phyloP scores from a whole-genome alignment of 768 basidiomycete species.

The Lactifluus echinatus region DNA sequence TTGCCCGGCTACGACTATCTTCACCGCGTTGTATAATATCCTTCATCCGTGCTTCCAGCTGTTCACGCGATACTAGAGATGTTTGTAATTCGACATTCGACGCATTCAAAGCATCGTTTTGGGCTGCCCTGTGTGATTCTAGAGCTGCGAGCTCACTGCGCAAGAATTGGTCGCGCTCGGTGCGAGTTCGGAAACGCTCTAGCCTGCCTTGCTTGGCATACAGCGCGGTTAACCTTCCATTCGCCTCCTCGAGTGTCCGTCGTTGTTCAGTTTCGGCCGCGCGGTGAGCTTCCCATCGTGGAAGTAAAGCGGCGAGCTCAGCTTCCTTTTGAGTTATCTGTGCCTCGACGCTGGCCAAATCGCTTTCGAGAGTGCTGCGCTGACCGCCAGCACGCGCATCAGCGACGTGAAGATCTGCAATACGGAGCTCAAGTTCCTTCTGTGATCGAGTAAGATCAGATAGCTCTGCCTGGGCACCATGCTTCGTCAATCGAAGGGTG shows the following conservation, averaged over 20 bases:
- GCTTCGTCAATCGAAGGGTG: slow-evolving; percentile 58
- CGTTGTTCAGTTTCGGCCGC: slow-evolving; percentile 45
- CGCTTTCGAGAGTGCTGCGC: slow-evolving; percentile 52
- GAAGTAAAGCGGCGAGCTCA: slow-evolving; percentile 52
- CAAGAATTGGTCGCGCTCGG: slow-evolving; percentile 78
- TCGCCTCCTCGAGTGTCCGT: slow-evolving; percentile 64
- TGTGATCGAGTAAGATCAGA: slow-evolving; percentile 77
- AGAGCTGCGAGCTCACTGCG: slow-evolving; percentile 70
- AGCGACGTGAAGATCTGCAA: slow-evolving; percentile 67
- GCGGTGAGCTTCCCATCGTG: slow-evolving; percentile 60
- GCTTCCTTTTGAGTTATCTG: slow-evolving; percentile 56
- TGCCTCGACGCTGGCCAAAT: slow-evolving; percentile 51
- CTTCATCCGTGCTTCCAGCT: slow-evolving; percentile 51
- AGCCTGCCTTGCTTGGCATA: slow-evolving; percentile 89
- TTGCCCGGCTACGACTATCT: slow-evolving; percentile 50
- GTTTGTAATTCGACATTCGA: slow-evolving; percentile 43
- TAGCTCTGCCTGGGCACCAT: slow-evolving; percentile 74
- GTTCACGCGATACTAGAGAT: slow-evolving; percentile 39
- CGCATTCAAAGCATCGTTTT: slow-evolving; percentile 46
- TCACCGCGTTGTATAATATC: slow-evolving; percentile 52
- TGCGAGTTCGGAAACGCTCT: slow-evolving; percentile 73
- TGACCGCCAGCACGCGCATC: slow-evolving; percentile 56
- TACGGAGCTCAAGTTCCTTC: slow-evolving; percentile 78
- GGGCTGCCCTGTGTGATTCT: slow-evolving; percentile 47
- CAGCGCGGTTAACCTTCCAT: slow-evolving; percentile 60